Base-by-base conservation (phyloP, 2,329 filamentous ascomycete species). In the Diplodia seriata region DNA sequence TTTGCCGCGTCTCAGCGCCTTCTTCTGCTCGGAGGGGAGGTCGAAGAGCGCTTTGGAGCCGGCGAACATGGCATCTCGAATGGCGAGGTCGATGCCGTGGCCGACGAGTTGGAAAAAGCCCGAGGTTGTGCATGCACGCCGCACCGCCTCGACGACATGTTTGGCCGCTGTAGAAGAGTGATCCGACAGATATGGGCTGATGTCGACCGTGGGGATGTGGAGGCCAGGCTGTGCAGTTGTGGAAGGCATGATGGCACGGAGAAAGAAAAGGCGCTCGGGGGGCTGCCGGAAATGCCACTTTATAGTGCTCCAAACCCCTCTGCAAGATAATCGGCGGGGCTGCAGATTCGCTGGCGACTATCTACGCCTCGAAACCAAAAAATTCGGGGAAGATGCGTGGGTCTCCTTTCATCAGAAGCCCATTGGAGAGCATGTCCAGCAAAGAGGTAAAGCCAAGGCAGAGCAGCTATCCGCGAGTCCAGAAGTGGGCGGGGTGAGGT, bases 91-190 rank as follows among this genome's bases (percentile, higher is more conserved):
- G 7, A 68, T 68, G 0, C 57, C 66, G n/a, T 64, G 50, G 57
- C 50, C 66, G 12, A 38, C n/a, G 7, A 64, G 50, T 40, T 68
- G 66, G 31, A 68, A 64, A 33, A 68, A 68, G 20, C 51, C 66
- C 1, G 66, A 63, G 29, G 57, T 68, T 4, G 50, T 63, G 51
- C 50, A 63, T 3, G 57, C 66, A 38, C 33, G 31, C n/a, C 59
- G 50, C 4, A 68, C 51, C 8, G 57, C 51, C 18, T 64, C 51
- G 1, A 68, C 31, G 38, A 64, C 66, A 8, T 43, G 7, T 12
- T n/a, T 31, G 31, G 50, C 57, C 5, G 49, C 57, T 5, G 49
- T 4, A 9, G 66, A 64, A 7, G 50, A 49, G 9, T 57, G 59
- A 33, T 68, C 51, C 9, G 61, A 23, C 51, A 64, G 31, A 8